Base-by-base conservation (phyloP, 345 rosid genomes). In the Kernera saxatilis region DNA sequence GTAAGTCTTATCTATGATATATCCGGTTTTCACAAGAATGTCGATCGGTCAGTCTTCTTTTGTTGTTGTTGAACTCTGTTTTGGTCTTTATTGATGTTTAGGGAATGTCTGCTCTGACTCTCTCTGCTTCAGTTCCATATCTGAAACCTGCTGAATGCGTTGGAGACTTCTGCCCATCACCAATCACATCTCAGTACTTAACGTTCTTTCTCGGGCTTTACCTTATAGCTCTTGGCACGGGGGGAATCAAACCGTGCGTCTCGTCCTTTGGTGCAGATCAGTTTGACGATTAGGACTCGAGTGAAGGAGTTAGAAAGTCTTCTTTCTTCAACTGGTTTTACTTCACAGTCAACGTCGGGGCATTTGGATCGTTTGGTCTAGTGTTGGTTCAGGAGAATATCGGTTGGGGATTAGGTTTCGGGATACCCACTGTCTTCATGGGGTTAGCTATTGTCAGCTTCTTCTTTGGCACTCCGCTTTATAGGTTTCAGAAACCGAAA, bases 401-500 rank as follows among this genome's bases (percentile, higher is more conserved):
- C 39, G 85, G 85, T 19, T 84, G 86, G 85, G 90, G 80, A 14
- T 80, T 77, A 78, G 88, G 90, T 14, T 86, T 84, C 43, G 86
- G 84, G 17, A 81, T 85, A 56, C 85, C 87, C 0, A 76, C 87
- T 8, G 76, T 74, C 26, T 74, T 81, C 8, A 85, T 80, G 87
- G 83, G 80, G 2, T 46, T 82, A 41, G 83, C 82, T 1, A 78
- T 83, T 21, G 51, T 51, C 5, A 78, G 78, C 57, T 83, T 80
- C 82, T 82, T 82, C 67, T 74, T 73, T 0, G 84, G 86, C 21
- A 74, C 81, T 3, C 46, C 51, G 23, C 22, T 82, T 51, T 82
- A 80, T 49, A 71, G 87, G 64, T 58, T 74, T 69, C 86, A 82
- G 55, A 80, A 71, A 69, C 84, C 83, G 0, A 74, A 75, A 58